Evolutionary conservation across 2,329 filamentous ascomycete genomes (phyloP).

Genomic region (Claviceps capensis): DNA sequence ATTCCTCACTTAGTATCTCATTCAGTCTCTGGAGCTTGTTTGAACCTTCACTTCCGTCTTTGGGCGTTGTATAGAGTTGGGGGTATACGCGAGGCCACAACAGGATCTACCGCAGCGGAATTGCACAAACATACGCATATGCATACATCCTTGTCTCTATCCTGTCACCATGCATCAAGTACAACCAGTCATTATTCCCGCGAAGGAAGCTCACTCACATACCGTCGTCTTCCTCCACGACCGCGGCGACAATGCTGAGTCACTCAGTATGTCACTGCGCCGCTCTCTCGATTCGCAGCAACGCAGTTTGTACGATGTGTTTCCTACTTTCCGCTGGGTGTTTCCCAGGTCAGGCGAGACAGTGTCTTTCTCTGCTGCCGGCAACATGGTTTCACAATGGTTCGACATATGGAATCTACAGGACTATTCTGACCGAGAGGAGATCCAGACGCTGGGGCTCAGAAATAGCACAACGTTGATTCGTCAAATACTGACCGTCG

Average conservation of each 20-base stretch:
- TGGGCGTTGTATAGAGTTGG: too few relatives aligned
- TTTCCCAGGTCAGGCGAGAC: slow-evolving; percentile 29
- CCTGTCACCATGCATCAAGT: not conserved
- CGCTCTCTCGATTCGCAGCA: slow-evolving; percentile 17
- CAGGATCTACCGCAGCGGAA: too few relatives aligned
- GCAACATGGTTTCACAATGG: slow-evolving; percentile 27
- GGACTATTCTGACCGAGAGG: slow-evolving; percentile 26
- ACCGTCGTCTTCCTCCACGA: slow-evolving; percentile 33
- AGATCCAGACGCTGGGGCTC: slow-evolving; percentile 28
- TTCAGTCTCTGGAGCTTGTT: too few relatives aligned
- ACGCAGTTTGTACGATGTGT: slow-evolving; percentile 22
- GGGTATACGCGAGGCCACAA: not conserved
- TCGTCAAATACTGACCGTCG: slow-evolving; percentile 17
- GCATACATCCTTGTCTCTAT: not conserved
- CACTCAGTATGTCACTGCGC: slow-evolving; percentile 18
- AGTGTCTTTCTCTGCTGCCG: slow-evolving; percentile 11
- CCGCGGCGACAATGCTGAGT: slow-evolving; percentile 25
- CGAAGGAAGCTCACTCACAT: slow-evolving; percentile 19
- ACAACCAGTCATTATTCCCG: not conserved
- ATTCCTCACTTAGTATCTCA: too few relatives aligned
- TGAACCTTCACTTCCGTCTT: too few relatives aligned
- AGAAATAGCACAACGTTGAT: slow-evolving; percentile 22
- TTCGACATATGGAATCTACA: slow-evolving; percentile 34
- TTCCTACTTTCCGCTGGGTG: slow-evolving; percentile 35
- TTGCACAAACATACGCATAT: too few relatives aligned